Evolutionary conservation across 441 rosid species (phyloP).

Genomic region (Jatropha podagrica): DNA sequence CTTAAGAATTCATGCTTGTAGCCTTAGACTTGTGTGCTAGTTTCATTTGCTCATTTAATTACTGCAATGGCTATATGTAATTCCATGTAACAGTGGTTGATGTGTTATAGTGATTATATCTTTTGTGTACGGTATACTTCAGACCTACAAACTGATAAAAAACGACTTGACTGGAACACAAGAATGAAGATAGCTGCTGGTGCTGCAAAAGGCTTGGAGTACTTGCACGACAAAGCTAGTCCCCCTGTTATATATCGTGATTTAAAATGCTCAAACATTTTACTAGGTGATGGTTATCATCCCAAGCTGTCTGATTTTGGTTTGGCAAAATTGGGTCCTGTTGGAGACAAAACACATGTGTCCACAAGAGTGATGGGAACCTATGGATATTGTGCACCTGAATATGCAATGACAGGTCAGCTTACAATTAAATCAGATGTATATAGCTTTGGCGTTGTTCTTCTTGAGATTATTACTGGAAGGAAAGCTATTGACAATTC

Average conservation of each 20-base stretch:
- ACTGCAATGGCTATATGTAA: no score
- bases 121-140: slow-evolving; percentile 18
- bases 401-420: slow-evolving; percentile 98
- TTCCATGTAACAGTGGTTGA: background rate
- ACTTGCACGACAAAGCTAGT: slow-evolving; percentile 79
- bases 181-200: slow-evolving; percentile 98
- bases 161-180: slow-evolving; percentile 82
- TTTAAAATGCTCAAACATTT: slow-evolving; percentile 85
- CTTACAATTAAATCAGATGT: slow-evolving; percentile 92
- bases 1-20: background rate
- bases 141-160: slow-evolving; percentile 77
- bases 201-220: slow-evolving; percentile 92
- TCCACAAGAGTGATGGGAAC: slow-evolving; percentile 99
- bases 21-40: slow-evolving; percentile 6
- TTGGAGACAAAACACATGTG: slow-evolving; percentile 92
- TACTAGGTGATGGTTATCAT: slow-evolving; percentile 80
- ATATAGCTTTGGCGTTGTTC: slow-evolving; percentile 95
- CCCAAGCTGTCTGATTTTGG: slow-evolving; percentile 96
- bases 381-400: slow-evolving; percentile 95
- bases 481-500: slow-evolving; percentile 89
- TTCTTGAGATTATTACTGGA: slow-evolving; percentile 89
- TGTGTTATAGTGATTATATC: slow-evolving; percentile 7
- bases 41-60: background rate
- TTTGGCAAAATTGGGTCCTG: slow-evolving; percentile 95
- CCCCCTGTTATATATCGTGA: slow-evolving; percentile 97